phyloP scores from a whole-genome alignment of 108 stramenopile species.

The Discostella pseudostelligera region DNA sequence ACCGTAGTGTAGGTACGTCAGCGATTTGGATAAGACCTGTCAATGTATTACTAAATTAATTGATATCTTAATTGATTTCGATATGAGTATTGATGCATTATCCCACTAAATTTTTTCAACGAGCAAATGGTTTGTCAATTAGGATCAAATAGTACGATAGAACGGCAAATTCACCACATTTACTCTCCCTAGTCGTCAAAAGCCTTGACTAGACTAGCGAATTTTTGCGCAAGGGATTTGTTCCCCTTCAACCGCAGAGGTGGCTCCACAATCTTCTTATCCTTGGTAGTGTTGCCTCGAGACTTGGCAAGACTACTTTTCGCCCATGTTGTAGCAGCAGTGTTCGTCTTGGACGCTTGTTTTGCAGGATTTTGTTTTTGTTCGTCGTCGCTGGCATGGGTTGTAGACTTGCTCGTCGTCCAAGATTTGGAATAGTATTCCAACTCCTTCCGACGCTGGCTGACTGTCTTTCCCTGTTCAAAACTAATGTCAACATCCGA shows the following conservation, averaged over 20 bases:
- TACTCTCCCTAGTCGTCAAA: slow-evolving; percentile 6
- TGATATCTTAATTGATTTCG: too few species aligned
- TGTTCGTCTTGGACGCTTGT: background rate
- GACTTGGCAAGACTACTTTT: background rate
- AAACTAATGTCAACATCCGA: slow-evolving; percentile 35
- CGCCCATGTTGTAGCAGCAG: background rate
- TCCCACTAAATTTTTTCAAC: too few species aligned
- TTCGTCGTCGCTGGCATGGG: background rate
- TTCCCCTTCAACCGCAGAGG: slow-evolving; percentile 33
- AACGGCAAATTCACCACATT: too few species aligned
- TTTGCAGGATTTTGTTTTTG: background rate
- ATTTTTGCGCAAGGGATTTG: slow-evolving; percentile 38
- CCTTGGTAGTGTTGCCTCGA: slow-evolving; percentile 2
- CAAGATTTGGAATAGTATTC: slow-evolving; percentile 21
- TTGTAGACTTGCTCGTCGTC: slow-evolving; percentile 6
- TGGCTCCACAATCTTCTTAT: slow-evolving; percentile 33
- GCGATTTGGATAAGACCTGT: too few species aligned
- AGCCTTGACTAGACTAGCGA: slow-evolving; percentile 38
- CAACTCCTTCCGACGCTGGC: slow-evolving; percentile 35
- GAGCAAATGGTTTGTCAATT: too few species aligned
- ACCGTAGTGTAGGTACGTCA: too few species aligned
- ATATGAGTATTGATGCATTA: too few species aligned
- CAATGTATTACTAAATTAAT: too few species aligned
- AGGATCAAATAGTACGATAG: too few species aligned
- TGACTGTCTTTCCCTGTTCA: slow-evolving; percentile 28